phyloP scores from a whole-genome alignment of 495 filamentous ascomycete species.

The Aspergillus carlsbadensis region DNA sequence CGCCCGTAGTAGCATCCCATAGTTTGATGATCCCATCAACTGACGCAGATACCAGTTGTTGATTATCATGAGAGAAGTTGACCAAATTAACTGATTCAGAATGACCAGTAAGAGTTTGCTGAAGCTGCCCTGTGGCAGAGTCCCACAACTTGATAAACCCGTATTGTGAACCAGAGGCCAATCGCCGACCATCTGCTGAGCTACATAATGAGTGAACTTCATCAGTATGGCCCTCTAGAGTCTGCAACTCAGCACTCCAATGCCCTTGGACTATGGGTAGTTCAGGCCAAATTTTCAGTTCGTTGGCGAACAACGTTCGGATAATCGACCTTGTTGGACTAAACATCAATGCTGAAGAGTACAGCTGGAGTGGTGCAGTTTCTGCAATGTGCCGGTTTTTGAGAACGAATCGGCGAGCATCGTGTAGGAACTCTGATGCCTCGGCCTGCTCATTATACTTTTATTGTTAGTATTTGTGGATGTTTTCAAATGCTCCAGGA shows the following conservation, averaged over 20 bases:
- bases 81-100: not conserved
- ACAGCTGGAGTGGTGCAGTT: conserved; percentile 27
- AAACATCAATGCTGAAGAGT: conserved; percentile 26
- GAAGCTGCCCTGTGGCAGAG: not conserved
- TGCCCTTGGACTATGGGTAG: conserved; percentile 8
- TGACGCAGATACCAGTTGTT: too few relatives aligned
- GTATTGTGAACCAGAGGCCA: conserved; percentile 1
- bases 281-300: not conserved
- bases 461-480: not conserved
- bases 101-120: conserved; percentile 14
- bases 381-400: conserved; percentile 28
- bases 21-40: too few relatives aligned
- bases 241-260: conserved; percentile 8
- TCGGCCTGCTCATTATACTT: conserved; percentile 20
- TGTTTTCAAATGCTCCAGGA: too few relatives aligned
- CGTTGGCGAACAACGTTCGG: conserved; percentile 9
- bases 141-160: conserved; percentile 11
- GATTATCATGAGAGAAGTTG: too few relatives aligned
- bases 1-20: too few relatives aligned
- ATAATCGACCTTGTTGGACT: conserved; percentile 21
- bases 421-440: conserved; percentile 26
- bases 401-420: conserved; percentile 36
- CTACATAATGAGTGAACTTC: not conserved
- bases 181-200: not conserved
- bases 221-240: conserved; percentile 8